Evolutionary conservation across 345 rosid species (phyloP), one percentile per base, ranked within the genome.

Genomic region (Schrenkiella parvula): DNA sequence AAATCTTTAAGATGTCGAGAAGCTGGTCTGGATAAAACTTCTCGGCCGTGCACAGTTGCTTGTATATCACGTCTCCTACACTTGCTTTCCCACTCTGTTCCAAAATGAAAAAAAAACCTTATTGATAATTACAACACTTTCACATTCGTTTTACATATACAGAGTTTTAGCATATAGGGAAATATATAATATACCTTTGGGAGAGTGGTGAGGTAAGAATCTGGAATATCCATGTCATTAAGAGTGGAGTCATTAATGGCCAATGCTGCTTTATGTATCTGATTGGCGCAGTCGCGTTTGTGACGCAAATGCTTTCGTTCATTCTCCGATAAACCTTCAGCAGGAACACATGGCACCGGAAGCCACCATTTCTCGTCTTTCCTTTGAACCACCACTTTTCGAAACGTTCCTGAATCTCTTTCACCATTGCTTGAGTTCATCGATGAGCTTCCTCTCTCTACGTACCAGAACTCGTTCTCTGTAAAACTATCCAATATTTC

Each of bases 361-460:
- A 95, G 80, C 98, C 99, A 92, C 99, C 99, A 95, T 79, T 91
- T 91, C 76, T 95, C 98, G 35, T 95, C 98, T 67, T 84, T 86
- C 21, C 90, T 70, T 70, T 87, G 90, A 66, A 87, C 80, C 64
- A 85, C 74, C 8, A 86, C 86, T 78, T 86, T 86, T 3, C 92
- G 79, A 52, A 88, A 91, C 6, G 95, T 84, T 60, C 85, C 95
- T 5, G 96, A 88, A 51, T 83, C 95, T n/a, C 93, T 80, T 25
- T 71, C 82, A 57, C 76, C 81, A 60, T 72, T 89, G 6, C 78
- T 79, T 1, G 96, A 91, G 63, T 70, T 70, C 73, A 83, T 93
- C 3, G 93, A 81, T 5, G 95, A 83, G 83, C 83, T 73, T 74
- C 90, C 88, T 28, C 99, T 93, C 60, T 91, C 97, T 38, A 85